Percentiles rank a stretch among this genome's conserved stretches.
These are phyloP conservation scores for Hypomontagnella submonticulosa DNA, from an alignment of 495 filamentous ascomycete genomes.

Conservation along the genomic window DNA sequence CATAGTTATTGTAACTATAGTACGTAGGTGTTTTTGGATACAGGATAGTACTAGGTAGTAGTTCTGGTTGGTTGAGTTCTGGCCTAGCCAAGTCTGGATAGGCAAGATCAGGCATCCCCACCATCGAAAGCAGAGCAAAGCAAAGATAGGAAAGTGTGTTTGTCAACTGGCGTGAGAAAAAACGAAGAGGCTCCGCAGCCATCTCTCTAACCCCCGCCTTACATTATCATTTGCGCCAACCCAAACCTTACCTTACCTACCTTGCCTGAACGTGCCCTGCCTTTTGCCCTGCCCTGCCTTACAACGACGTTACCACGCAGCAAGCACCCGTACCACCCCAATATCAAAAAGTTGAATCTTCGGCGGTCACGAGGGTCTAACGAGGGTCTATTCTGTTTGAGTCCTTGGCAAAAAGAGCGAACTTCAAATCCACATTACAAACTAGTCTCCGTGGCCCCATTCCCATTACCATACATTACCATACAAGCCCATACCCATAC, in stretches of 20 bases:
- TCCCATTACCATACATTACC: neutral
- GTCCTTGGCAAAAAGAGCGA: constrained; percentile 29
- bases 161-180: neutral
- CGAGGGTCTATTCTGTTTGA: constrained; percentile 29
- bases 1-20: too few relatives aligned
- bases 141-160: too few relatives aligned
- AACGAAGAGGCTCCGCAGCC: constrained; percentile 43
- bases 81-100: too few relatives aligned
- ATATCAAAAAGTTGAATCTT: constrained; percentile 35
- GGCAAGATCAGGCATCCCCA: too few relatives aligned
- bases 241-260: constrained; percentile 34
- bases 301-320: constrained; percentile 41
- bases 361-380: constrained; percentile 44
- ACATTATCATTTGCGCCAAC: constrained; percentile 44
- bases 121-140: too few relatives aligned
- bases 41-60: too few relatives aligned
- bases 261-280: constrained; percentile 7
- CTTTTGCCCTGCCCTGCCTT: constrained; percentile 29
- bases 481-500: neutral
- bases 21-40: too few relatives aligned
- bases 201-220: constrained; percentile 39
- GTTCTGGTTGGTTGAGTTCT: too few relatives aligned
- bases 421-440: constrained; percentile 39
- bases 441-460: constrained; percentile 36
- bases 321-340: constrained; percentile 36